Evolutionary conservation across 164 flowering plant genomes (phyloP).

Genomic region (Nymphaea colorata): DNA sequence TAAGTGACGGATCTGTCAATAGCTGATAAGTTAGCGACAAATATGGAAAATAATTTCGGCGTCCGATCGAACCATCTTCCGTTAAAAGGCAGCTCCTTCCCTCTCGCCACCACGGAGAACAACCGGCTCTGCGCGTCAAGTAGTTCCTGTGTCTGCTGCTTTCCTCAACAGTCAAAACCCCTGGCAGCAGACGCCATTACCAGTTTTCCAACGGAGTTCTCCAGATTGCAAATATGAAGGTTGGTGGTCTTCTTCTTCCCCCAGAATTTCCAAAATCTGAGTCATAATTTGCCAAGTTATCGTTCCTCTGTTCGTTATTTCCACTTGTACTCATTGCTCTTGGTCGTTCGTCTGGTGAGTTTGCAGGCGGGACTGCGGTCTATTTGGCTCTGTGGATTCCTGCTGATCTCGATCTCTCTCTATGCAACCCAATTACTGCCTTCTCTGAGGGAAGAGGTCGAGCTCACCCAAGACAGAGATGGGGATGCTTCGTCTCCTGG

Average conservation of each 20-base stretch:
- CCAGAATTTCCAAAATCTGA: conserved; percentile 11
- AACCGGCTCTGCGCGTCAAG: too few species aligned
- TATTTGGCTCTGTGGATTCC: conserved; percentile 72
- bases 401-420: conserved; percentile 57
- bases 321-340: not conserved
- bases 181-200: too few species aligned
- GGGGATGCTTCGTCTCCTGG: not conserved
- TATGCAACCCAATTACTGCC: conserved; percentile 52
- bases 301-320: not conserved
- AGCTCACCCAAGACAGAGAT: conserved; percentile 8
- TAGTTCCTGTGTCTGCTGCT: too few species aligned
- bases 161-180: too few species aligned
- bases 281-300: not conserved
- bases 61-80: too few species aligned
- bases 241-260: not conserved
- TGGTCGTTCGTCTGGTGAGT: conserved; percentile 20
- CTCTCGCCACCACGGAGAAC: too few species aligned
- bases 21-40: too few species aligned
- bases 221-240: not conserved
- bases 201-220: not conserved
- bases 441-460: conserved; percentile 26
- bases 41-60: too few species aligned
- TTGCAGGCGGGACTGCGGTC: conserved; percentile 47
- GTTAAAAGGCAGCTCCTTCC: too few species aligned
- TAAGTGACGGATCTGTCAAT: too few species aligned